Evolutionary conservation across 306 rosid genomes (phyloP), one percentile per base, ranked within the genome.

Genomic region (Abrus precatorius): DNA sequence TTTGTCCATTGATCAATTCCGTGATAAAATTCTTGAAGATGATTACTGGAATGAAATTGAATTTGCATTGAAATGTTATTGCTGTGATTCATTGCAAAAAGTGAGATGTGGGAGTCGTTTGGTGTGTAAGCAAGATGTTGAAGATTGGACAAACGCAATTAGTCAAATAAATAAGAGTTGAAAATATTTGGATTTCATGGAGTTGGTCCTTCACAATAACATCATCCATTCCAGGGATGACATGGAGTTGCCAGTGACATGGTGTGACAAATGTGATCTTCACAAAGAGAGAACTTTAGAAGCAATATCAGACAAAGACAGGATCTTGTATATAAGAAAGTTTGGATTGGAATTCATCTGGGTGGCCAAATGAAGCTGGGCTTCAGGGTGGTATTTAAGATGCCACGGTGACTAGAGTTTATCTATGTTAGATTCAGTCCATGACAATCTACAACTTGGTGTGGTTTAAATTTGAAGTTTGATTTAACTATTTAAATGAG

Each of bases 41-140:
- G 78, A 66, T 36, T 57, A 72, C 3, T 3, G 3, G 34, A 55
- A 55, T 36, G 83, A 83, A 64, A 55, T 83, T 73, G 80, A 73
- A 7, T 83, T 83, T 78, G 80, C 57, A 44, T 73, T 78, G 60
- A 72, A 40, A 72, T 9, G 60, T 1, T 78, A 78, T 10, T 73
- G 76, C 1, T 65, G 80, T 4, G 0, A 29, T 66, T 56, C 71
- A 6, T 49, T 78, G 66, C 0, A 30, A 13, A 62, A 20, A 66
- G 32, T 53, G 82, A 66, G 67, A 28, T 53, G 73, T 36, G 73
- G 80, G 13, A 3, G n/a, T 9, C 73, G 67, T 30, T 66, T 45
- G 82, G 75, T 40, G 10, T 5, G 28, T 29, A 53, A 53, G 63
- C 80, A 76, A 48, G 80, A 76, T 76, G 53, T 64, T 50, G 64